Evolutionary conservation across 805 yeast genomes (phyloP), one percentile per base, ranked within the genome.

Genomic region (Myxozyma mucilagina): DNA sequence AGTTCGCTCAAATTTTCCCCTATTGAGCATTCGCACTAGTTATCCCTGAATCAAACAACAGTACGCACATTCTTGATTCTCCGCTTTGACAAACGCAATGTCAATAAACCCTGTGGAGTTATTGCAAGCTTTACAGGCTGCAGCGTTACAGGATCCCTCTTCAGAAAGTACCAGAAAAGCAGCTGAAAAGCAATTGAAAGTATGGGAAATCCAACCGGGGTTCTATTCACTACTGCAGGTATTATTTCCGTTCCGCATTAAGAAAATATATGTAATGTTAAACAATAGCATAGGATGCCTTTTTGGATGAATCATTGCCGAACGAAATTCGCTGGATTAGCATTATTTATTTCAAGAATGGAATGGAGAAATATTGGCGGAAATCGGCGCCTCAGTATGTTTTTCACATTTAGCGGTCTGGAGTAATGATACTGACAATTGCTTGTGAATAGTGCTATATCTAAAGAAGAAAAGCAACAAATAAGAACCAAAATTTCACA

Each of bases 281-380:
- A n/a, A n/a, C 10, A 7, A 41, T 41, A 2, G n/a, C 9, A 10
- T 41, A 82, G 69, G 74, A 82, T 4, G 79, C 84, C 0, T 92
- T 89, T 72, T 75, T 84, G 57, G 86, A 89, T 64, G 70, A 78
- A 2, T 79, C 84, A 0, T 68, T 82, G 16, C 81, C 91, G 0
- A 73, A 87, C 35, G 89, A 87, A 60, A 77, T 84, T 7, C 78
- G 98, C 69, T 91, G 97, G 96, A 76, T 92, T 31, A 91, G 96
- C 0, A 80, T 90, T 1, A 93, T 93, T 45, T 88, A 87, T 65
- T 84, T 93, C 74, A 93, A 94, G 70, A 93, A 93, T 73, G 96
- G 96, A 1, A 78, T 90, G 20, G 96, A 90, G 16, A 84, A 82
- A 70, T 84, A 84, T 69, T 93, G 99, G 98, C 79, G 97, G 60